Conservation (phyloP, 345 rosid species). For the Syzygium oleosum region DNA sequence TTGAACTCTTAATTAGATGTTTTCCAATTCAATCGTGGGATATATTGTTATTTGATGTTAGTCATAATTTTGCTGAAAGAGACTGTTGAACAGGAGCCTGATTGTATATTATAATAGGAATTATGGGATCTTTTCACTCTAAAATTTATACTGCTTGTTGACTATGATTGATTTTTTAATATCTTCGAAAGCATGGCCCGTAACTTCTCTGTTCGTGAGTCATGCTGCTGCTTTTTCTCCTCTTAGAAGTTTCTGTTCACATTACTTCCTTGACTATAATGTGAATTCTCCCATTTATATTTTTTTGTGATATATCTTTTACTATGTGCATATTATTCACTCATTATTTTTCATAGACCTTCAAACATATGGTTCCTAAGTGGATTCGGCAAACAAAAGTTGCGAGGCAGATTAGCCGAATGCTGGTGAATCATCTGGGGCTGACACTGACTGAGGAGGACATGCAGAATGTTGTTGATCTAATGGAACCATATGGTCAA, state of each 20-base stretch:
- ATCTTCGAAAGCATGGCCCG: background rate
- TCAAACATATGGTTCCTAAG: constrained; percentile 48
- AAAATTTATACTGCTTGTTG: background rate
- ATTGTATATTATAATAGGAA: background rate
- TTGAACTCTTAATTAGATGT: background rate
- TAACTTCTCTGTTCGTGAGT: background rate
- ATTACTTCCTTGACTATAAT: background rate
- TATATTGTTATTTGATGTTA: too few relatives aligned
- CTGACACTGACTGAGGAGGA: constrained; percentile 67
- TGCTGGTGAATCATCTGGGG: constrained; percentile 94
- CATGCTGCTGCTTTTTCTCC: background rate
- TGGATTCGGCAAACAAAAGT: constrained; percentile 61
- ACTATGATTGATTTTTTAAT: background rate
- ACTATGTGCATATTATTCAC: background rate
- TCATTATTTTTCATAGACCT: constrained; percentile 44
- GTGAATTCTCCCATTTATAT: background rate
- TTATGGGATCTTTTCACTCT: background rate
- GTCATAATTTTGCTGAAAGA: too few relatives aligned
- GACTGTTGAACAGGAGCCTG: background rate
- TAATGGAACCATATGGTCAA: constrained; percentile 98
- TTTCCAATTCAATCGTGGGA: background rate
- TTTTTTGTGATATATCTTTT: background rate
- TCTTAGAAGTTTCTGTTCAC: background rate
- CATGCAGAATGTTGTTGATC: constrained; percentile 83
- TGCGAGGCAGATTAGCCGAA: constrained; percentile 47